Evolutionary conservation across 2,329 filamentous ascomycete species (phyloP).

Genomic region (Basipetospora chlamydospora): DNA sequence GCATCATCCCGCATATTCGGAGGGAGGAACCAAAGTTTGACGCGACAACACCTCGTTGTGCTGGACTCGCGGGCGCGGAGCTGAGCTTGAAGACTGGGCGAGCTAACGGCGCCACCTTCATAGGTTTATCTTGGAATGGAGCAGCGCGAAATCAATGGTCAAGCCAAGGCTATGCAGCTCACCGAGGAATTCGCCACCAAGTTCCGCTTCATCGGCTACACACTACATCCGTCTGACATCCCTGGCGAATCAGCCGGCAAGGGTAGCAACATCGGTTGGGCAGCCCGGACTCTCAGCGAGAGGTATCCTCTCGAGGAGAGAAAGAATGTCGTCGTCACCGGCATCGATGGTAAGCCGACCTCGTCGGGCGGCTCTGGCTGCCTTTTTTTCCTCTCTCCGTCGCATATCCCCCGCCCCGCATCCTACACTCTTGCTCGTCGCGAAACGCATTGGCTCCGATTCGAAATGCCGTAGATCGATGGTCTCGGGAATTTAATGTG

Average conservation of each 20-base stretch:
- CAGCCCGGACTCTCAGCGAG: constrained; percentile 49
- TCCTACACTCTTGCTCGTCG: no score
- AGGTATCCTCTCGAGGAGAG: constrained; percentile 38
- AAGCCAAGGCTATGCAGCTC: constrained; percentile 46
- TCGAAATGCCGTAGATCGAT: no score
- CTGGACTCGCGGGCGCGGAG: not conserved
- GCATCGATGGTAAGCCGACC: constrained; percentile 50
- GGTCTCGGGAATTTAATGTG: no score
- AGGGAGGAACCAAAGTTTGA: no score
- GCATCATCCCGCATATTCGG: no score
- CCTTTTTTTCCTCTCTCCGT: no score
- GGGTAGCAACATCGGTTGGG: constrained; percentile 61
- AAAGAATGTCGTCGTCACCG: constrained; percentile 52
- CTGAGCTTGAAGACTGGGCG: not conserved
- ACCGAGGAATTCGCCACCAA: constrained; percentile 48
- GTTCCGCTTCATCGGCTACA: constrained; percentile 53
- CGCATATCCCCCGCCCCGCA: no score
- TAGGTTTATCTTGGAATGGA: constrained; percentile 64
- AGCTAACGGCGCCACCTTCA: not conserved
- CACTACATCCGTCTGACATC: constrained; percentile 50
- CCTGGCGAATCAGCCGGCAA: constrained; percentile 58
- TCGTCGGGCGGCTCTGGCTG: no score
- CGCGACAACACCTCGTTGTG: no score
- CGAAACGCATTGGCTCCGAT: no score
- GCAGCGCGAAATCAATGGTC: constrained; percentile 45